Base-by-base conservation (phyloP, 208 protist genomes). In the Balamuthia mandrillaris region DNA sequence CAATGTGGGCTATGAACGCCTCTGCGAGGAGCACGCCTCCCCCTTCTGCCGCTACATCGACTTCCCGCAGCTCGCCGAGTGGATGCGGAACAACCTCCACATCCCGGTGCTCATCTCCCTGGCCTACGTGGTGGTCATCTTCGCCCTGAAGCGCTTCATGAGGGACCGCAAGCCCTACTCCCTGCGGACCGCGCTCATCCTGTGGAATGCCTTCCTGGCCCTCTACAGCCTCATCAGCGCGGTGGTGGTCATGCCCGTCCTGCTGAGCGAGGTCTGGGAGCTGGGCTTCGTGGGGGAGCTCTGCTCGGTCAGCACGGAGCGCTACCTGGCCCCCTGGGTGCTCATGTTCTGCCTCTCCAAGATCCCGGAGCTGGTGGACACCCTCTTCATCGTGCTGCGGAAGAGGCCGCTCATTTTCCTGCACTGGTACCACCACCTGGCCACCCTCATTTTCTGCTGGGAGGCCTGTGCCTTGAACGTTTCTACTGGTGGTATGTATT, bases 371-470 rank as follows among this genome's bases (percentile, higher is more conserved):
- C 87, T 95, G 41, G 16, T 95, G 12, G 92, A 95, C 86, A 94
- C 90, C 24, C 45, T 94, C 51, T 94, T 95, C 79, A 88, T 96
- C 39, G 88, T 96, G 33, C 51, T 95, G 56, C 85, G 92, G 18
- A 94, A 96, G 82, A 68, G 88, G 1, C 84, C 77, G 37, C 82
- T 95, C 16, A 91, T 93, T 45, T 95, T 95, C 77, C 77, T 96
- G 14, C 94, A 96, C 86, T 96, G 77, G 45, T 93, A 90, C 66
- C 96, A 98, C 90, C 96, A 98, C 92, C 87, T 93, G n/a, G 95
- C 94, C 24, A 94, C 96, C 21, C 91, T 96, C 74, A 82, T 97
- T 35, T 97, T 95, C 91, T 96, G 94, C 90, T 97, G 95, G 95
- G 91, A 96, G 77, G 91, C 94, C 0, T 65, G 77, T 49, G 52